phyloP scores from a whole-genome alignment of 257 asterid genomes.

The Coffea canephora region DNA sequence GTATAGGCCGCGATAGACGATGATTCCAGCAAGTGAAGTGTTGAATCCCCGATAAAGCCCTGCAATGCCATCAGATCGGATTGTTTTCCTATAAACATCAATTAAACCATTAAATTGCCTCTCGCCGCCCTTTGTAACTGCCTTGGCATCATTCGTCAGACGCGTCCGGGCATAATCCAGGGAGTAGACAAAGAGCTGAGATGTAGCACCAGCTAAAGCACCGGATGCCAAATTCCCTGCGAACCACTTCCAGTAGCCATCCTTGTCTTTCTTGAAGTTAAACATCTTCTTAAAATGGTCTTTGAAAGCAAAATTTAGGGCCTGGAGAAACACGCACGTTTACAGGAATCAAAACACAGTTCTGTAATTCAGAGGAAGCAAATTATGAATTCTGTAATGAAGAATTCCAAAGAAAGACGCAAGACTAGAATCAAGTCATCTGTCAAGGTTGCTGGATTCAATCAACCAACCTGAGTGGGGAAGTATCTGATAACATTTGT shows the following conservation, averaged over 20 bases:
- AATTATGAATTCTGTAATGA: background rate
- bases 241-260: conserved; percentile 82
- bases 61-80: conserved; percentile 53
- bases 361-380: background rate
- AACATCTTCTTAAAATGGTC: conserved; percentile 70
- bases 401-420: background rate
- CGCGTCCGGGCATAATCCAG: conserved; percentile 78
- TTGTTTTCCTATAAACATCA: conserved; percentile 70
- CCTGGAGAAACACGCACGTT: conserved; percentile 32
- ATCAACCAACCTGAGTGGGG: conserved; percentile 60
- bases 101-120: conserved; percentile 74
- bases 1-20: conserved; percentile 79
- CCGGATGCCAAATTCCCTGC: conserved; percentile 77
- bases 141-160: conserved; percentile 64
- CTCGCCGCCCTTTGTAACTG: conserved; percentile 63
- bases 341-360: conserved; percentile 9
- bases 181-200: conserved; percentile 60
- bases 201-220: conserved; percentile 74
- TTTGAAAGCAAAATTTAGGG: conserved; percentile 78
- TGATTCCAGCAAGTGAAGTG: conserved; percentile 68
- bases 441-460: too few relatives aligned
- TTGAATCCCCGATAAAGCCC: conserved; percentile 84
- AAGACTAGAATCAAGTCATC: too few relatives aligned
- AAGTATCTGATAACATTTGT: conserved; percentile 74
- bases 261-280: conserved; percentile 65